Percentiles rank a stretch among this genome's conserved stretches.
Evolutionary conservation across 139 green algal genomes (phyloP).

Genomic region (Chlamydomonas eustigma): DNA sequence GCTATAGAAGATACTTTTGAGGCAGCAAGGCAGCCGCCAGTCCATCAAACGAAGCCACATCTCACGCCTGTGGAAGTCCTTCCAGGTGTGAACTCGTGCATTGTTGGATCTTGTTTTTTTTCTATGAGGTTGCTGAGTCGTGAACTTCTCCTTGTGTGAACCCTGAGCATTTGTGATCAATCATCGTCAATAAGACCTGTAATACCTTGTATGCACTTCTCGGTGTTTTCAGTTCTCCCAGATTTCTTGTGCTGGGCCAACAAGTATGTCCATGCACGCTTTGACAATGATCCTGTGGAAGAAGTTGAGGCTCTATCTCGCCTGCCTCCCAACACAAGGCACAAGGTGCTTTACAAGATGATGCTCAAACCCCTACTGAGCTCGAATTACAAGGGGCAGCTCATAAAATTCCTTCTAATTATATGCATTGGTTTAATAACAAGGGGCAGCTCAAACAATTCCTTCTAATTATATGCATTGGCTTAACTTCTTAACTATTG

Average conservation of each 20-base stretch:
- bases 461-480: no score
- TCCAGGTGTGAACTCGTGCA: constrained; percentile 20
- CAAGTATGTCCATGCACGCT: constrained; percentile 33
- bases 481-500: no score
- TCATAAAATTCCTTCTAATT: no score
- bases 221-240: constrained; percentile 22
- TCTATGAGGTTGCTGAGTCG: no score
- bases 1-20: constrained; percentile 57
- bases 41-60: constrained; percentile 54
- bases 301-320: constrained; percentile 13
- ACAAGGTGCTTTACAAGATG: background rate
- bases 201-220: background rate
- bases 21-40: constrained; percentile 38
- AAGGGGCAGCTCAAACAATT: no score
- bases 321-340: background rate
- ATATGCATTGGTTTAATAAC: no score
- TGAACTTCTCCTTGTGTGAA: background rate
- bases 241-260: constrained; percentile 32
- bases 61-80: constrained; percentile 52
- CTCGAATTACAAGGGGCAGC: no score
- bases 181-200: no score
- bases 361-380: no score
- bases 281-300: constrained; percentile 30
- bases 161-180: no score
- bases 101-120: background rate